Evolutionary conservation across 768 basidiomycete genomes (phyloP).

Genomic region (Naematelia aurantialba): DNA sequence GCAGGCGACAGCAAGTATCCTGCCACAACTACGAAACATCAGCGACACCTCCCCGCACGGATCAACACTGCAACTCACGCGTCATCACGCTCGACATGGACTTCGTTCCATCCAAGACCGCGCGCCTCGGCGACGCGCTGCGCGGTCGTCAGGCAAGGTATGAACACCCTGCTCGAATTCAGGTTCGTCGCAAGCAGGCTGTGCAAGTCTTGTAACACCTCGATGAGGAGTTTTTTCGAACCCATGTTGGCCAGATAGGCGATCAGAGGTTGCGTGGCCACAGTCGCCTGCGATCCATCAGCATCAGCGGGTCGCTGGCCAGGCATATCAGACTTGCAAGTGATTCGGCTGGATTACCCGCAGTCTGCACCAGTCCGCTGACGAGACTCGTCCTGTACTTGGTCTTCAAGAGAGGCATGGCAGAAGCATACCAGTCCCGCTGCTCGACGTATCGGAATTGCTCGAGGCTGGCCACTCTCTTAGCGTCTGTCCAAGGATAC

Average conservation of each 20-base stretch:
- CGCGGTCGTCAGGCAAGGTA: constrained; percentile 73
- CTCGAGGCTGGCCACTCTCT: constrained; percentile 10
- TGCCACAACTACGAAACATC: constrained; percentile 54
- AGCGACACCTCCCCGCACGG: background rate
- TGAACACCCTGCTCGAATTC: constrained; percentile 65
- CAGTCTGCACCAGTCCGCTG: constrained; percentile 62
- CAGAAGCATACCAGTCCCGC: constrained; percentile 26
- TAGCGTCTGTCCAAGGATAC: background rate
- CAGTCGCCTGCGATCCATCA: constrained; percentile 58
- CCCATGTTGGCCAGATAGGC: constrained; percentile 53
- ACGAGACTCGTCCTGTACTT: constrained; percentile 54
- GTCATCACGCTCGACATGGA: background rate
- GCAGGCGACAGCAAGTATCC: constrained; percentile 59
- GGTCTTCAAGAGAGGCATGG: constrained; percentile 28
- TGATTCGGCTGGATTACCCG: constrained; percentile 78
- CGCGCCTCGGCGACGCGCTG: background rate
- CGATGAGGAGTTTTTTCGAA: background rate
- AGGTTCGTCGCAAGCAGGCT: constrained; percentile 58
- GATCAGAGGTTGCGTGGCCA: constrained; percentile 57
- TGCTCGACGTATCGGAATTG: constrained; percentile 29
- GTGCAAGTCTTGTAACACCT: constrained; percentile 60
- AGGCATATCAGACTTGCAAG: constrained; percentile 59
- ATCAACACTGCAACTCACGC: background rate
- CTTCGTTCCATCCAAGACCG: constrained; percentile 20
- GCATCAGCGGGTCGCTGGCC: constrained; percentile 22